Evolutionary conservation across 805 yeast species (phyloP).

Genomic region (Barnettozyma botsteinii): DNA sequence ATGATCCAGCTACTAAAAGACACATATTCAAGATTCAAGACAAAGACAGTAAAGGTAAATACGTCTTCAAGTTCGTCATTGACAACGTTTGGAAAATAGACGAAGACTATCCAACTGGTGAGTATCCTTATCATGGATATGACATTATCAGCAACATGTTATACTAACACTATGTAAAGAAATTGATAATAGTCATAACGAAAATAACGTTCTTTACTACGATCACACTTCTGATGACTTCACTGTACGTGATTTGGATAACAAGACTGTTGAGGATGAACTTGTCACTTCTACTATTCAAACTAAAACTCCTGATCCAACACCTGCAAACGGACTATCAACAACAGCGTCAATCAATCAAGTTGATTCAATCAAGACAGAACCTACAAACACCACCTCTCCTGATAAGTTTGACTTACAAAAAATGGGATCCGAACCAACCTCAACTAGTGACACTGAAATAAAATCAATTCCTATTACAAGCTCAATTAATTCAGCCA

Average conservation of each 20-base stretch:
- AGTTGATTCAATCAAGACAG: background rate
- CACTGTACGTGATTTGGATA: background rate
- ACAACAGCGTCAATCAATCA: background rate
- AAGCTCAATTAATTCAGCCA: too few relatives aligned
- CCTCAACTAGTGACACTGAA: too few relatives aligned
- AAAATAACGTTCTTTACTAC: slow-evolving; percentile 31
- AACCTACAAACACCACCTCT: background rate
- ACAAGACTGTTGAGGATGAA: slow-evolving; percentile 1
- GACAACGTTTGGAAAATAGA: slow-evolving; percentile 19
- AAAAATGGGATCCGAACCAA: too few relatives aligned
- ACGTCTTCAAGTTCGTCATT: slow-evolving; percentile 23
- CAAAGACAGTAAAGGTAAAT: slow-evolving; percentile 13
- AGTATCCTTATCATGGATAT: too few relatives aligned
- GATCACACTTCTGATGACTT: slow-evolving; percentile 8
- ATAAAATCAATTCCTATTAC: too few relatives aligned
- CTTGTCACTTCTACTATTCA: slow-evolving; percentile 5
- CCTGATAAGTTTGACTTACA: too few relatives aligned
- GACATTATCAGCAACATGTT: too few relatives aligned
- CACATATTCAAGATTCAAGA: slow-evolving; percentile 15
- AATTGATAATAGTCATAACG: slow-evolving; percentile 31
- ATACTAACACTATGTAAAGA: slow-evolving; percentile 26
- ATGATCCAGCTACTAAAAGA: slow-evolving; percentile 1
- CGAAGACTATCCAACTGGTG: slow-evolving; percentile 19
- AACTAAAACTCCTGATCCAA: slow-evolving; percentile 27
- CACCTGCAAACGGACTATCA: slow-evolving; percentile 10